Conservation (phyloP, 768 basidiomycete species). For the Calocybe indica region DNA sequence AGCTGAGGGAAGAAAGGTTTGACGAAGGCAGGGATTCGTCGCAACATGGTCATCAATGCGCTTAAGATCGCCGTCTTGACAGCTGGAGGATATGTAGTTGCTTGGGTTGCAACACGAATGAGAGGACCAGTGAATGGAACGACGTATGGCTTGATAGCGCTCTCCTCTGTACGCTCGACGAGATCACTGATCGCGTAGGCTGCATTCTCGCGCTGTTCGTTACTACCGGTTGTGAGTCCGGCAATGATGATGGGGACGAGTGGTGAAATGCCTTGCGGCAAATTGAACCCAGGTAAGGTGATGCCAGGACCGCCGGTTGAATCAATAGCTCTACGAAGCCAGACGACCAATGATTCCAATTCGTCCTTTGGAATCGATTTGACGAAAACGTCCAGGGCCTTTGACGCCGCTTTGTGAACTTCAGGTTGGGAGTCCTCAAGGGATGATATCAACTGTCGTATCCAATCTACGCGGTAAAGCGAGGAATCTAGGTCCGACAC, state of each 20-base stretch:
- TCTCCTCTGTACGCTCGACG: constrained; percentile 76
- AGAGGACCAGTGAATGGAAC: constrained; percentile 94
- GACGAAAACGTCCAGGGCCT: constrained; percentile 80
- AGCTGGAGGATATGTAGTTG: constrained; percentile 83
- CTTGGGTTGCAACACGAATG: constrained; percentile 90
- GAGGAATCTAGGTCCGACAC: constrained; percentile 76
- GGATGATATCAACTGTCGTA: constrained; percentile 78
- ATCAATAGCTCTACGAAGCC: constrained; percentile 85
- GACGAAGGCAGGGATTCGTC: constrained; percentile 81
- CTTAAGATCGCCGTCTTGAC: constrained; percentile 90
- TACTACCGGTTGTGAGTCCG: constrained; percentile 90
- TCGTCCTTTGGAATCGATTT: constrained; percentile 92
- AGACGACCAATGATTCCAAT: constrained; percentile 83
- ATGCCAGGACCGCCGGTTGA: constrained; percentile 72
- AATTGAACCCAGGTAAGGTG: constrained; percentile 79
- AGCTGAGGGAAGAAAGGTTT: constrained; percentile 98
- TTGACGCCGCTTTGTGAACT: constrained; percentile 81
- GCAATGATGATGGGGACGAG: constrained; percentile 85
- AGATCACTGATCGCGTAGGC: constrained; percentile 96
- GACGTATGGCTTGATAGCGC: constrained; percentile 89
- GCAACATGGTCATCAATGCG: constrained; percentile 81
- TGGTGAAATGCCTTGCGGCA: constrained; percentile 78
- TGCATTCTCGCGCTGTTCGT: constrained; percentile 92
- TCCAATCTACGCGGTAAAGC: constrained; percentile 90
- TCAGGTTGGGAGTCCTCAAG: constrained; percentile 72